These are phyloP conservation scores for Marasmius oreades DNA, from an alignment of 1,284 basidiomycete species.

Conservation along the genomic window DNA sequence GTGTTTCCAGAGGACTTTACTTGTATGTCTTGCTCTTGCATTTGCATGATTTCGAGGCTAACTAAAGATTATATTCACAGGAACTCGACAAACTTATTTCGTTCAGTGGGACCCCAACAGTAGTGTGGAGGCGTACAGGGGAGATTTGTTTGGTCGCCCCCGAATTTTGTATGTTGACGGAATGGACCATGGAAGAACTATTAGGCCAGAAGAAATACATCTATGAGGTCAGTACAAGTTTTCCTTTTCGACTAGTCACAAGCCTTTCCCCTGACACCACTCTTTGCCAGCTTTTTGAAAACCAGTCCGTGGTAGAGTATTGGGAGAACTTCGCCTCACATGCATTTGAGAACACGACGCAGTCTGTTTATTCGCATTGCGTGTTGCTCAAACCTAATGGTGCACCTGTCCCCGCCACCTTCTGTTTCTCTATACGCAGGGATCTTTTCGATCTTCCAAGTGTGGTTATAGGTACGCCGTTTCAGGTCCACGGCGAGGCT, in stretches of 20 bases:
- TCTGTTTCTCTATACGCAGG: slow-evolving; percentile 90
- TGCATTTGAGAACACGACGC: slow-evolving; percentile 94
- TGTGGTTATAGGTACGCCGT: slow-evolving; percentile 70
- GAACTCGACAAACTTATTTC: slow-evolving; percentile 97
- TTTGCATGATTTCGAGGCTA: slow-evolving; percentile 11
- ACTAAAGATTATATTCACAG: slow-evolving; percentile 33
- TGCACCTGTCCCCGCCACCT: slow-evolving; percentile 81
- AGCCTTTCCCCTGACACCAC: slow-evolving; percentile 12
- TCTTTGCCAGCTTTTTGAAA: slow-evolving; percentile 71
- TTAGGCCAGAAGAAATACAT: slow-evolving; percentile 81
- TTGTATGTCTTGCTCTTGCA: slow-evolving; percentile 49
- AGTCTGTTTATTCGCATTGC: slow-evolving; percentile 91
- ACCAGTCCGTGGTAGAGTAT: slow-evolving; percentile 88
- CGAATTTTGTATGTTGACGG: slow-evolving; percentile 94
- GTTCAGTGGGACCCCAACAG: slow-evolving; percentile 97
- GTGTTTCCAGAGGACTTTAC: slow-evolving; percentile 89
- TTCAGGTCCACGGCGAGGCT: slow-evolving; percentile 7
- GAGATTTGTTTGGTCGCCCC: slow-evolving; percentile 96
- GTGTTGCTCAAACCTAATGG: slow-evolving; percentile 81
- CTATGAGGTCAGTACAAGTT: slow-evolving; percentile 64
- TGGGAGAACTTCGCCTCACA: slow-evolving; percentile 95
- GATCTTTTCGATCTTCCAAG: slow-evolving; percentile 88
- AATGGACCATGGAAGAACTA: slow-evolving; percentile 84
- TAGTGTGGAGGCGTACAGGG: slow-evolving; percentile 97
- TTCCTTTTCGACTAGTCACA: slow-evolving; percentile 5